Evolutionary conservation across 106 monocot species (phyloP), one percentile per base, ranked within the genome.

Genomic region (Platanthera zijinensis): DNA sequence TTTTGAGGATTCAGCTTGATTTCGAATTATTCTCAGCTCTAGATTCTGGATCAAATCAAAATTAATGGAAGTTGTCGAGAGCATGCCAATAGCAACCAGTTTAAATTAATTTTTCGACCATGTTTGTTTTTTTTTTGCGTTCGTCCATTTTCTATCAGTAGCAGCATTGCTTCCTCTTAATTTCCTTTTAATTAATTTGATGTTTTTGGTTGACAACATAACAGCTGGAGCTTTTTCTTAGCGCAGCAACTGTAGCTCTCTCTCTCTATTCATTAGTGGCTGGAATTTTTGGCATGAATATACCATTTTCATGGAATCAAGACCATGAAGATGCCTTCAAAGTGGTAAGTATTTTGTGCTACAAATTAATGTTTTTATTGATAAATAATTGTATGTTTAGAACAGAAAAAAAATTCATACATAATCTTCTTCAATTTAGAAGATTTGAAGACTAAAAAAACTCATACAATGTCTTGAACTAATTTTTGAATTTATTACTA

Each of bases 211-310:
- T 72, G 12, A 21, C 51, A 22, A 46, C 10, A 28, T 71, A 6
- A 61, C 99, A 99, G 94, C 52, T 99, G 18, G 94, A 94, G 79
- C 84, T 99, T 53, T 94, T 99, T 71, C 85, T 99, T 57, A 99
- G 94, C 85, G 82, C 92, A 52, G 88, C 88, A 47, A 94, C 97
- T 19, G 91, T 90, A 52, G 81, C 84, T 75, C 85, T 94, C 48
- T 86, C 97, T 12, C 76, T 99, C 52, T 99, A 91, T 75, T 84
- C 97, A 19, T 84, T 99, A 74, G 84, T 94, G 73, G 97, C 87
- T 81, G 94, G 88, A 71, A 78, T 99, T 71, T 99, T 99, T 84
- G 97, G 97, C 54, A 99, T 99, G 97, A 99, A 99, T 78, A 86
- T 99, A 25, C 97, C 97, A 28, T 99, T 88, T 72, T 72, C 93